Evolutionary conservation across 2,329 filamentous ascomycete species (phyloP).

Genomic region (Phaeosphaeria sp.): DNA sequence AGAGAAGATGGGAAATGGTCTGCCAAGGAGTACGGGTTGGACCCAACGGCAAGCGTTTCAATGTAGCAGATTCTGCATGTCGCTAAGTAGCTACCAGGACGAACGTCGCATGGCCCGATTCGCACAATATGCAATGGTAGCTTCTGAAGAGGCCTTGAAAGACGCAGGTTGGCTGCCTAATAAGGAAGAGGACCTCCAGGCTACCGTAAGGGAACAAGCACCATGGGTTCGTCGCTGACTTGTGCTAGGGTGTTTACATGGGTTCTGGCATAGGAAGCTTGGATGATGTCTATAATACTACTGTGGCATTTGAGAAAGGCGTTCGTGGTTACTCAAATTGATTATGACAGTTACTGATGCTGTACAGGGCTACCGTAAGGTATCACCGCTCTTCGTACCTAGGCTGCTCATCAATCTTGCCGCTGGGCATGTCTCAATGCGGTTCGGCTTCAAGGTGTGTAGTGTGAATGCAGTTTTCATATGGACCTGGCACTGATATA

Average conservation of each 20-base stretch:
- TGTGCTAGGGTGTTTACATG: constrained; percentile 78
- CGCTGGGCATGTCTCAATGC: constrained; percentile 94
- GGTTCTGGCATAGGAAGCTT: constrained; percentile 96
- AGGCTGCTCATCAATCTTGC: constrained; percentile 93
- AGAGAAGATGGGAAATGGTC: constrained; percentile 54
- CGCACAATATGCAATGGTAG: constrained; percentile 88
- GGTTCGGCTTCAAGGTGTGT: constrained; percentile 73
- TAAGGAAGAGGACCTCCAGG: constrained; percentile 68
- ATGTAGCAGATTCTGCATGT: constrained; percentile 20
- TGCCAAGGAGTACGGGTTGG: constrained; percentile 53
- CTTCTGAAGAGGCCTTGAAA: constrained; percentile 81
- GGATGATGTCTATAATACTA: constrained; percentile 86
- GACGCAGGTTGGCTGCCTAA: constrained; percentile 80
- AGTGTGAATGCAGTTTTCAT: too few species aligned
- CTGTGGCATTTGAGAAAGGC: constrained; percentile 73
- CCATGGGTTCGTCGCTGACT: constrained; percentile 7
- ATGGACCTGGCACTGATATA: constrained; percentile 8
- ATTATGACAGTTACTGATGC: constrained; percentile 3
- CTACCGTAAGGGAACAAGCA: constrained; percentile 60
- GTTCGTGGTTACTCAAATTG: constrained; percentile 56
- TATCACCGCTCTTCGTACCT: constrained; percentile 92
- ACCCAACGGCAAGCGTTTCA: constrained; percentile 32
- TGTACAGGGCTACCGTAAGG: constrained; percentile 82
- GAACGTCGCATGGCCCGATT: constrained; percentile 87
- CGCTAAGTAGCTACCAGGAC: constrained; percentile 53